Evolutionary conservation across 179 eudicot genomes (phyloP).

Genomic region (Monotropa hypopitys): DNA sequence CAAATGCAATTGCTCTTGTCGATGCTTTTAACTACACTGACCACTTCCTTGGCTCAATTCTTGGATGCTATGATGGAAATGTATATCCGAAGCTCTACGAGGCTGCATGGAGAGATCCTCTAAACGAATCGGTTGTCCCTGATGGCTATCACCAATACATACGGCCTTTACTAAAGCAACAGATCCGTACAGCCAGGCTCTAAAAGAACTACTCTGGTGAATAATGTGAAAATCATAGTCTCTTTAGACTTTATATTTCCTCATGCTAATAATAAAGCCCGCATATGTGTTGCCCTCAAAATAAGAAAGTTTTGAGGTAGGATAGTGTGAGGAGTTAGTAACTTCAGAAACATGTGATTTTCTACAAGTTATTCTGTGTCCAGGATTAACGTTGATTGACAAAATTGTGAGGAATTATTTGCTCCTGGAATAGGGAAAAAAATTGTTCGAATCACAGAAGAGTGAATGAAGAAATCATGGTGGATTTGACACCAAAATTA

Average conservation of each 20-base stretch:
- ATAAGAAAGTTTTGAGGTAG: background rate
- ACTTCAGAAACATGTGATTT: background rate
- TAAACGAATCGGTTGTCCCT: conserved; percentile 59
- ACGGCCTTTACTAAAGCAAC: conserved; percentile 65
- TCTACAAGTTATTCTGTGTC: background rate
- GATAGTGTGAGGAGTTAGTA: background rate
- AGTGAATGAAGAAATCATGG: background rate
- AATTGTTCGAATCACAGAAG: background rate
- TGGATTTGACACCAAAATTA: background rate
- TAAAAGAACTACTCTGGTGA: conserved; percentile 7
- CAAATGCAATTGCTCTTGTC: conserved; percentile 82
- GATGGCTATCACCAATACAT: conserved; percentile 76
- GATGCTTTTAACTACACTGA: conserved; percentile 89
- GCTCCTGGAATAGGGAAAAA: background rate
- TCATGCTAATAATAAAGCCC: background rate
- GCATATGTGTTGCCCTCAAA: background rate
- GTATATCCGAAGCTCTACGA: conserved; percentile 87
- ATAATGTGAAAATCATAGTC: background rate
- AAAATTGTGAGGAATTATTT: background rate
- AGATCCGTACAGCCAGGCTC: conserved; percentile 53
- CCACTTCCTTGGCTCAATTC: conserved; percentile 80
- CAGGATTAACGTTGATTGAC: background rate
- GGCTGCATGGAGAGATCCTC: conserved; percentile 85
- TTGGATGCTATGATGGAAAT: conserved; percentile 60
- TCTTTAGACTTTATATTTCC: background rate